Base-by-base conservation (phyloP, 106 monocot species). In the Dendrobium chrysotoxum region DNA sequence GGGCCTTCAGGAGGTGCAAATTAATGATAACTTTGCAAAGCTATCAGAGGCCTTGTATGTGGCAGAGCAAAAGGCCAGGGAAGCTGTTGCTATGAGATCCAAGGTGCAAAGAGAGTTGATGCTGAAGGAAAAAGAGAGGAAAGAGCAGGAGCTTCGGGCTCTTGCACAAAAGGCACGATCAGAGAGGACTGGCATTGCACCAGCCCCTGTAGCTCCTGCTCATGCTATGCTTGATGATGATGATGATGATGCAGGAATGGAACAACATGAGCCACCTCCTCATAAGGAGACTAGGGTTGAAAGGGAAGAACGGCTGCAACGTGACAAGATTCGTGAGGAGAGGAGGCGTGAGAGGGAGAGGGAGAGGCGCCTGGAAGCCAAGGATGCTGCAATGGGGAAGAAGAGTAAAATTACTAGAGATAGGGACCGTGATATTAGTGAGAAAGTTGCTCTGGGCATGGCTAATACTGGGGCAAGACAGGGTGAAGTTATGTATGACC, bases 361-460 rank as follows among this genome's bases (percentile, higher is more conserved):
- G 71, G 97, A 94, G 84, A 90, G 94, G 80, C 88, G 97, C 42
- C 75, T 98, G 84, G 94, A 98, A 80, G 92, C 91, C 5, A 85
- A 83, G 25, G 94, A 98, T 81, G 94, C 86, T 25, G 92, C 92
- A 53, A 86, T 89, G 89, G 97, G 97, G 0, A 94, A 91, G 85
- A 98, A 98, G 85, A 98, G 94, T 80, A 98, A 94, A 81, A 78
- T 87, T 28, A 98, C 97, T 0, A 89, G 97, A 82, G 97, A 98
- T 54, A 87, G 98, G 39, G 92, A 94, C 67, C 92, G 94, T 39
- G 94, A 95, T 78, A 57, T 98, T 46, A 92, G 98, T 87, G 94
- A 98, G 81, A 98, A 98, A 86, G 89, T 95, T 84, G 98, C 98
- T 75, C 91, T 98, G 0, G 98, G 98, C 0, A 92, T 94, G 98